Conservation (phyloP, 768 basidiomycete species). For the Tricholoma terreum region DNA sequence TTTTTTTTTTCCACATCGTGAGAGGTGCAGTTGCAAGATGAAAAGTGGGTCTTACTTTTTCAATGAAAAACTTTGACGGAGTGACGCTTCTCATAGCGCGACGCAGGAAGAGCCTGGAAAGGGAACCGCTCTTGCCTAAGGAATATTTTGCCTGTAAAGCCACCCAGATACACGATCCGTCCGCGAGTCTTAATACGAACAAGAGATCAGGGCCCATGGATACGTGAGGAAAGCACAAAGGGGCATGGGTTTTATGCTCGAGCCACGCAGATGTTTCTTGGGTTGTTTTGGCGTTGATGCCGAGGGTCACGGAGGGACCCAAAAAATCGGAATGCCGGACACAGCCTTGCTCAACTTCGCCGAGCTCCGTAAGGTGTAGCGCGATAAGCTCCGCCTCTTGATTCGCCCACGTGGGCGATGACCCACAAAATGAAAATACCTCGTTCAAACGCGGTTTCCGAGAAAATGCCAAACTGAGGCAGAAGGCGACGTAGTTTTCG, state of each 20-base stretch:
- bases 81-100: constrained; percentile 42
- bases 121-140: constrained; percentile 27
- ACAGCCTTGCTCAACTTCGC: constrained; percentile 24
- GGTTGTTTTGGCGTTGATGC: constrained; percentile 34
- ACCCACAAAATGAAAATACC: constrained; percentile 34
- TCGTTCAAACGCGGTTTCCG: constrained; percentile 24
- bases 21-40: background rate
- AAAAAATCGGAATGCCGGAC: constrained; percentile 29
- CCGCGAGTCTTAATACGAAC: constrained; percentile 35
- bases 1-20: constrained; percentile 9
- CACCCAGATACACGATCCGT: constrained; percentile 39
- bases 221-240: constrained; percentile 38
- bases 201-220: constrained; percentile 43
- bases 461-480: constrained; percentile 36
- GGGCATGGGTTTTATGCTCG: constrained; percentile 29
- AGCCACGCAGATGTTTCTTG: constrained; percentile 34
- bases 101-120: constrained; percentile 30
- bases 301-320: constrained; percentile 38
- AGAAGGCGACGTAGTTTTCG: constrained; percentile 44
- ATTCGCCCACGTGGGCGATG: constrained; percentile 33
- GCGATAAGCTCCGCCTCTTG: constrained; percentile 37
- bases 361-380: constrained; percentile 23
- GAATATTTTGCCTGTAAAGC: constrained; percentile 41
- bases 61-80: constrained; percentile 36
- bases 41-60: constrained; percentile 28